These are phyloP conservation scores for Apiotrichum akiyoshidainum DNA, from an alignment of 1,284 basidiomycete species.

Conservation along the genomic window DNA sequence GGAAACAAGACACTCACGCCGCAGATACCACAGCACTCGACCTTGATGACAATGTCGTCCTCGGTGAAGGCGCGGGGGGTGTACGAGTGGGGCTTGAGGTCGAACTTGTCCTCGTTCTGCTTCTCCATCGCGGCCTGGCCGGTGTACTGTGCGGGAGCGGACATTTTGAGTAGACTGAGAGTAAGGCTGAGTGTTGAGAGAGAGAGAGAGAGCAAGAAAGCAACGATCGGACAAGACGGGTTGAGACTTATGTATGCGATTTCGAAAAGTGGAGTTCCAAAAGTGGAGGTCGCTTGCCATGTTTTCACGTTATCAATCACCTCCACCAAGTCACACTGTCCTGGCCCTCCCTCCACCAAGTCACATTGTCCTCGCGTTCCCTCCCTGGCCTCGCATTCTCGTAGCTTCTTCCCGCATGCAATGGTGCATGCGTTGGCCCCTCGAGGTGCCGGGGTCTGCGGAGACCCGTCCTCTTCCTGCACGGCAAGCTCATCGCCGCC, in stretches of 20 bases:
- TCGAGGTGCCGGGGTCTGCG: too few relatives aligned
- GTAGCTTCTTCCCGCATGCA: too few relatives aligned
- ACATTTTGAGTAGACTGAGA: neutral
- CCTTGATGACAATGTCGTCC: conserved; percentile 29
- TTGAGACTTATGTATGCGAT: neutral
- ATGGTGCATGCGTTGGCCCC: too few relatives aligned
- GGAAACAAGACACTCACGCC: conserved; percentile 8
- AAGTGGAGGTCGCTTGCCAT: neutral
- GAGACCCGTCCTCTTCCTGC: too few relatives aligned
- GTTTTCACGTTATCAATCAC: neutral
- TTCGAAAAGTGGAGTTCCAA: too few relatives aligned
- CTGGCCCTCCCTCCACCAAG: neutral
- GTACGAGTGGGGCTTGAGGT: conserved; percentile 28
- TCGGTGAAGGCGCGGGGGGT: conserved; percentile 32
- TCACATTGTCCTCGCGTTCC: neutral
- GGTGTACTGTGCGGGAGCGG: conserved; percentile 22
- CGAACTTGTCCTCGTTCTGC: conserved; percentile 25
- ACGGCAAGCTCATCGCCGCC: too few relatives aligned
- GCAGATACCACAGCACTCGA: conserved; percentile 25
- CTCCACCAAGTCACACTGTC: neutral
- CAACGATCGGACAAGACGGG: neutral
- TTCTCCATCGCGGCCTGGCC: conserved; percentile 27
- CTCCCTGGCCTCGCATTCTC: too few relatives aligned
- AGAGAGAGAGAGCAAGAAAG: neutral
- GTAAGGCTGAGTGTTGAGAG: neutral